phyloP scores from a whole-genome alignment of 805 yeast species.

The Ogataea zsoltii region DNA sequence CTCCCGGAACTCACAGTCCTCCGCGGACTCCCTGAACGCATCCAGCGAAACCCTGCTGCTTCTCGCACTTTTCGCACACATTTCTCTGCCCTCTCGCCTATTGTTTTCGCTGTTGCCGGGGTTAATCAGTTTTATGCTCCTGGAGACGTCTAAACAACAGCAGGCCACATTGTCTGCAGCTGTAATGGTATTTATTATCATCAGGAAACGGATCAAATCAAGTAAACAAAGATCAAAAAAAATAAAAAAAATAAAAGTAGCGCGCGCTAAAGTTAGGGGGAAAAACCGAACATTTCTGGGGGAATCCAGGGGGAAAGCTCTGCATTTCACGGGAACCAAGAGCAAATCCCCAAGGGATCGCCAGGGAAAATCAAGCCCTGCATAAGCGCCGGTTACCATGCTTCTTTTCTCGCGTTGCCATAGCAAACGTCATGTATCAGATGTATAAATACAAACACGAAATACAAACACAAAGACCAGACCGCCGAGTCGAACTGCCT shows the following conservation, averaged over 20 bases:
- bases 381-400: no score
- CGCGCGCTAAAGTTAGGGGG: neutral
- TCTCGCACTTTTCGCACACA: constrained; percentile 2
- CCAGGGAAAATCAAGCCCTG: neutral
- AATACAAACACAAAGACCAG: no score
- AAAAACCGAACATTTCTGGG: neutral
- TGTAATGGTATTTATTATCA: neutral
- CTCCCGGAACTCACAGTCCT: constrained; percentile 1
- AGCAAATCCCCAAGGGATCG: neutral
- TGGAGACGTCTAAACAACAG: neutral
- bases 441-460: neutral
- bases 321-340: no score
- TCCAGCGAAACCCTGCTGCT: constrained; percentile 4
- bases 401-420: neutral
- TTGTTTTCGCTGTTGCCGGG: neutral
- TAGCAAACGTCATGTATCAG: neutral
- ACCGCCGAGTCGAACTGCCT: no score
- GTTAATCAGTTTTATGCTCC: neutral
- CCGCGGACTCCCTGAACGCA: constrained; percentile 6
- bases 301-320: no score
- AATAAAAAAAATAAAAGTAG: neutral
- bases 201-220: neutral
- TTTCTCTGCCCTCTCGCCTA: neutral
- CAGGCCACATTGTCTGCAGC: neutral
- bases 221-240: neutral